Base-by-base conservation (phyloP, 371 early-diverging fungal genomes). In the Rhizopus delemar region DNA sequence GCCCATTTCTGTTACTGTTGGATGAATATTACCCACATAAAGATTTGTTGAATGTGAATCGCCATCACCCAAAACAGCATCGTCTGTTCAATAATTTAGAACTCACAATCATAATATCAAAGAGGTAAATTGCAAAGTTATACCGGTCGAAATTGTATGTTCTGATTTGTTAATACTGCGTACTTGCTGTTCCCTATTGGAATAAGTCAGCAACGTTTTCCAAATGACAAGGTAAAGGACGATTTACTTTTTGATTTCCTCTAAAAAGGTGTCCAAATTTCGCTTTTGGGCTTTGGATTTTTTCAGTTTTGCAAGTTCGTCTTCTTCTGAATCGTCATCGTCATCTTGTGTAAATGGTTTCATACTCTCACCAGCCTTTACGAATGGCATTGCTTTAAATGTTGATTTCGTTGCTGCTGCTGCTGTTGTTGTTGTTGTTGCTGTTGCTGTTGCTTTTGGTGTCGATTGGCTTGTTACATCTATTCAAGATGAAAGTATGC, bases 41-140 rank as follows among this genome's bases (percentile, higher is more conserved):
- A 97, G 69, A 63, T 96, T 96, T 11, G 95, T 94, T 11, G 95
- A 90, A n/a, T 60, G 63, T 6, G 85, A 86, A 68, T 93, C 92
- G 11, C 90, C 91, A 8, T 81, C 82, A 62, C 92, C 91, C 53
- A 84, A 9, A 89, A 86, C 12, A 87, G 90, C 28, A 41, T 46
- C 16, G 11, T 43, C 28, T n/a, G 12, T 33, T 13, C 28, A 33
- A 45, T 16, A 22, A 15, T 13, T 43, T 16, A 36, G 35, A 16
- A 12, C 32, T 12, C 4, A 60, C 4, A 4, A 32, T 8, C 49
- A 16, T 16, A 31, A 29, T 15, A 33, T 16, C 41, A 41, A 43
- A 16, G 11, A 51, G 13, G 33, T 39, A 51, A 31, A 55, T 51
- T 46, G 51, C 22, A 22, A 22, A 22, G 22, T 22, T 16, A 15